These are phyloP conservation scores for Rubroshorea leprosula DNA, from an alignment of 345 rosid genomes.

Conservation along the genomic window DNA sequence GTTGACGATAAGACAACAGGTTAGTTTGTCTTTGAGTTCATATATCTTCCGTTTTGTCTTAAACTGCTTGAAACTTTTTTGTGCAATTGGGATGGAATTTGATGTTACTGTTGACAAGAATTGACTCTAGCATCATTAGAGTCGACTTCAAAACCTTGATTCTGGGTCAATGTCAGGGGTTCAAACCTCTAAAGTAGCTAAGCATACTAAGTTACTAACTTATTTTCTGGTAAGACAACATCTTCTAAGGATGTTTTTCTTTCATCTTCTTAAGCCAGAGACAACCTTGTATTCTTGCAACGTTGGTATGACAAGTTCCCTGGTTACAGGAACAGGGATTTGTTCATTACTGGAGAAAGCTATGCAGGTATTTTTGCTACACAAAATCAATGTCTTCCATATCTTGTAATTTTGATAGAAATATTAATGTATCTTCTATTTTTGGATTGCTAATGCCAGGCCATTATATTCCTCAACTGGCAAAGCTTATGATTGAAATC, in stretches of 20 bases:
- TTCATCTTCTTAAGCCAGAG: constrained; percentile 45
- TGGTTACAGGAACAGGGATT: constrained; percentile 53
- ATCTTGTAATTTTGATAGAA: neutral
- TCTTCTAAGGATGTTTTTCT: constrained; percentile 15
- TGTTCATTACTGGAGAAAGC: constrained; percentile 67
- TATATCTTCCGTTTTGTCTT: neutral
- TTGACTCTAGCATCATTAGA: too few relatives aligned
- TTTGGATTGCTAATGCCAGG: constrained; percentile 25
- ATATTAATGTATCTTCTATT: neutral
- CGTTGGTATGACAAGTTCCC: constrained; percentile 59
- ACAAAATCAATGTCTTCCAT: neutral
- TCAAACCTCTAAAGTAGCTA: too few relatives aligned
- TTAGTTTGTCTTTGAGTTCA: constrained; percentile 10
- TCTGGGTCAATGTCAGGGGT: too few relatives aligned
- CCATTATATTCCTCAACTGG: constrained; percentile 66
- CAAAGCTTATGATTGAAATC: constrained; percentile 56
- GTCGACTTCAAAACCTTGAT: too few relatives aligned
- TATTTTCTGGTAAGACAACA: too few relatives aligned
- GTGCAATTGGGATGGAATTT: too few relatives aligned
- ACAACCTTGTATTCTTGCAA: constrained; percentile 59
- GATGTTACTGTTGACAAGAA: too few relatives aligned
- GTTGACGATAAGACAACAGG: constrained; percentile 60
- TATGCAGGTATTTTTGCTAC: constrained; percentile 47
- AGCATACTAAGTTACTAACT: too few relatives aligned
- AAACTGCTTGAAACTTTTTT: neutral